Conservation (phyloP, 495 filamentous ascomycete genomes). For the Aspergillus incahuasiensis region DNA sequence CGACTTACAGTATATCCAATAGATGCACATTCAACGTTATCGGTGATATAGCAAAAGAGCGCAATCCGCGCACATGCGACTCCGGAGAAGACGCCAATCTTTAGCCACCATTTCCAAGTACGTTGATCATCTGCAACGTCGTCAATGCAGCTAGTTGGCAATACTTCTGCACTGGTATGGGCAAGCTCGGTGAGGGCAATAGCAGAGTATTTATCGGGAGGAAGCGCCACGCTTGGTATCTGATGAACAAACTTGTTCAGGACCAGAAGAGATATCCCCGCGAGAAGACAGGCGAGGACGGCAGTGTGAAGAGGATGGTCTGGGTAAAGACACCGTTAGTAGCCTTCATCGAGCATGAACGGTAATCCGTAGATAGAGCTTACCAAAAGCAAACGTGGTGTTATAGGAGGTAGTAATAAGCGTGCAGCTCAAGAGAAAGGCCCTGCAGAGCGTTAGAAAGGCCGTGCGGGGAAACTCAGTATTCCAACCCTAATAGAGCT, state of each 20-base stretch:
- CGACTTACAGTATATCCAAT: conserved; percentile 37
- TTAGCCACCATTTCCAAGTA: conserved; percentile 22
- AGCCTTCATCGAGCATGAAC: too few species aligned
- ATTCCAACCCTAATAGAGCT: conserved; percentile 36
- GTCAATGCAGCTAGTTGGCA: conserved; percentile 13
- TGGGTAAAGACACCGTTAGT: conserved; percentile 12
- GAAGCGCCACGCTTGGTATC: conserved; percentile 11
- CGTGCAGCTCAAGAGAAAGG: conserved; percentile 33
- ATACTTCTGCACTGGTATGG: conserved; percentile 10
- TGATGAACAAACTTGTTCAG: conserved; percentile 27
- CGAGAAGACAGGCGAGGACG: conserved; percentile 33
- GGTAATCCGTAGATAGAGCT: conserved; percentile 11
- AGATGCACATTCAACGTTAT: conserved; percentile 39
- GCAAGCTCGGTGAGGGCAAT: conserved; percentile 21
- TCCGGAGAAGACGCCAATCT: conserved; percentile 21
- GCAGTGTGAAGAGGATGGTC: conserved; percentile 40
- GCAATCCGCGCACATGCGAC: conserved; percentile 37
- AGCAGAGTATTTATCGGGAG: conserved; percentile 19
- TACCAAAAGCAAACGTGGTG: conserved; percentile 41
- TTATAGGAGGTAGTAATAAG: conserved; percentile 34
- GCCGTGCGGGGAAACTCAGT: not conserved
- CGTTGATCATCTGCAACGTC: not conserved
- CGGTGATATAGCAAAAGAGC: conserved; percentile 31
- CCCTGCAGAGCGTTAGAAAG: conserved; percentile 17
- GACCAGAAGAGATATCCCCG: conserved; percentile 29